These are phyloP conservation scores for Porpolomopsis calyptriformis DNA, from an alignment of 768 basidiomycete genomes.

Conservation along the genomic window DNA sequence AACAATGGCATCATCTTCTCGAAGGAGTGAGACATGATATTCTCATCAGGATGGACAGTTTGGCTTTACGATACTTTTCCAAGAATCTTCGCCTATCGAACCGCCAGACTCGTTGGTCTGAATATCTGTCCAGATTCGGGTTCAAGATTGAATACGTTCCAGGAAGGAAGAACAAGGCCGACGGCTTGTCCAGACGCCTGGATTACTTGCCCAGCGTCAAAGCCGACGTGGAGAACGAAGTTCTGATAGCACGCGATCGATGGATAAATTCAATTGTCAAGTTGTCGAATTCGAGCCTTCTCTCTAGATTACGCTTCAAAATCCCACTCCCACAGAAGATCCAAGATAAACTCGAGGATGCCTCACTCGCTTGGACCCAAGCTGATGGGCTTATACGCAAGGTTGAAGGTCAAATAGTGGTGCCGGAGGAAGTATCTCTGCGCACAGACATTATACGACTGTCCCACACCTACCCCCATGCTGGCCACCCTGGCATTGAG, in stretches of 20 bases:
- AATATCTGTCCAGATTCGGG: conserved; percentile 25
- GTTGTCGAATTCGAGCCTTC: neutral
- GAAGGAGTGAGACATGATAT: conserved; percentile 14
- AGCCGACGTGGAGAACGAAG: too few relatives aligned
- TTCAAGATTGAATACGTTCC: too few relatives aligned
- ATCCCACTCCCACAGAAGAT: neutral
- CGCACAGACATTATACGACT: neutral
- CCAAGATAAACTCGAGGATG: neutral
- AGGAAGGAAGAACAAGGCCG: too few relatives aligned
- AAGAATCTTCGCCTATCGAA: conserved; percentile 27
- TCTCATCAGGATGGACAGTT: conserved; percentile 26
- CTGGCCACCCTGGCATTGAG: neutral
- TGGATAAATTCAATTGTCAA: neutral
- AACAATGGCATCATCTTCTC: conserved; percentile 18
- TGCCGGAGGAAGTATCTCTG: neutral
- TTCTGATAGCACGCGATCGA: conserved; percentile 11
- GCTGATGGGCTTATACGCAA: neutral
- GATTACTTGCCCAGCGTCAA: too few relatives aligned
- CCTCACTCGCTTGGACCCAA: neutral
- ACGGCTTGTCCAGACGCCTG: too few relatives aligned
- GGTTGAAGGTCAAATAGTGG: neutral
- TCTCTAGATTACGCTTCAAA: neutral
- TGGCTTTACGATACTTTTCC: conserved; percentile 36
- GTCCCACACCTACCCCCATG: neutral
- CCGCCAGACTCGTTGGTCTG: conserved; percentile 33